A percentile compares a stretch with the other conserved stretches of the same genome.
These are phyloP conservation scores for Dipodascus geniculatus DNA, from an alignment of 805 yeast species.

Conservation along the genomic window DNA sequence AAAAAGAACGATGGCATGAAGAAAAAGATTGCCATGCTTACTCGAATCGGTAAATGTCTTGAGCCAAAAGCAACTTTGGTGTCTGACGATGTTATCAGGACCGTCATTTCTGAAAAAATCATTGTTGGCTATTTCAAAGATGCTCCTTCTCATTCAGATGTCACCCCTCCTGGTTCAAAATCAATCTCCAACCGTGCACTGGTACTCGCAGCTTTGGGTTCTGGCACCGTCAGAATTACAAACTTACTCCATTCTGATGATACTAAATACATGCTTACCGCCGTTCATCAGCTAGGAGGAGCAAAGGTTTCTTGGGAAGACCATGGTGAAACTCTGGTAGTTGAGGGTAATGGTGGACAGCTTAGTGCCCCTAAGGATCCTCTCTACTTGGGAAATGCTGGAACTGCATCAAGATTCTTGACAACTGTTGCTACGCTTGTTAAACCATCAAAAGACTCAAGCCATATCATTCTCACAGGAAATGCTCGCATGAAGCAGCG, in stretches of 20 bases:
- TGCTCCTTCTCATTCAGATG: conserved; percentile 28
- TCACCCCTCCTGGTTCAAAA: conserved; percentile 92
- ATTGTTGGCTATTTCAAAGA: conserved; percentile 41
- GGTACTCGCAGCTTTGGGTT: conserved; percentile 82
- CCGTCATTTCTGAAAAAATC: conserved; percentile 74
- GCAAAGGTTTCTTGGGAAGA: conserved; percentile 77
- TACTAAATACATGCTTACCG: conserved; percentile 87
- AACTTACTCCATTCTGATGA: conserved; percentile 93
- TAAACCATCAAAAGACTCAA: conserved; percentile 30
- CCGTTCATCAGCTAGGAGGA: conserved; percentile 67
- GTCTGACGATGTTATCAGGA: conserved; percentile 65
- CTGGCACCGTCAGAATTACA: conserved; percentile 70
- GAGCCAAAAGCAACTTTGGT: conserved; percentile 83
- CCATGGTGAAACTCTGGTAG: conserved; percentile 76
- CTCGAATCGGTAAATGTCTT: conserved; percentile 77
- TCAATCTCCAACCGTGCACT: conserved; percentile 94
- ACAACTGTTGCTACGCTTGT: conserved; percentile 88
- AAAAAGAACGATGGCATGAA: conserved; percentile 91
- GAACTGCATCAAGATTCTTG: conserved; percentile 92
- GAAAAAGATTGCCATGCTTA: conserved; percentile 76
- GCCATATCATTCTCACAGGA: conserved; percentile 67
- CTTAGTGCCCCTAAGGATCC: conserved; percentile 51
- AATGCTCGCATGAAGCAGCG: conserved; percentile 95
- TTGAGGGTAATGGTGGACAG: conserved; percentile 72
- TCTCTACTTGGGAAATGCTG: conserved; percentile 90